phyloP scores from a whole-genome alignment of 1,284 basidiomycete genomes.

The Termitomyces sp. region DNA sequence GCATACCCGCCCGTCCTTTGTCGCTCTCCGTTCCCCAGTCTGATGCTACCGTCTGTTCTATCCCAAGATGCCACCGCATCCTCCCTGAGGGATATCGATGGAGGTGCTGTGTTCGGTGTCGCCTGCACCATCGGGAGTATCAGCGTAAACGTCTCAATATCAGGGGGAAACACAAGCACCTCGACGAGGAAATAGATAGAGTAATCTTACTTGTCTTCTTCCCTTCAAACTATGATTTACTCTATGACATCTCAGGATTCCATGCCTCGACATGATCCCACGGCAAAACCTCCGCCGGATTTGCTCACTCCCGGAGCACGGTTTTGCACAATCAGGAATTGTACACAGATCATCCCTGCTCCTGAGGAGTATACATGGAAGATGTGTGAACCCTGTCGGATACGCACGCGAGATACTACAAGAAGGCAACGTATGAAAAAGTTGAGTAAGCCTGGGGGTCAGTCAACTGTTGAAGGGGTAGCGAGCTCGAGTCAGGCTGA shows the following conservation, averaged over 20 bases:
- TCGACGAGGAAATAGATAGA: constrained; percentile 7
- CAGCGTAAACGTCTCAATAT: constrained; percentile 17
- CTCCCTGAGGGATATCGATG: constrained; percentile 25
- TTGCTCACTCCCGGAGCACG: constrained; percentile 16
- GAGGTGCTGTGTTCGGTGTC: constrained; percentile 33
- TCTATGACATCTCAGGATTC: not conserved
- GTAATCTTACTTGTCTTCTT: not conserved
- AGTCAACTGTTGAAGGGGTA: too few relatives aligned
- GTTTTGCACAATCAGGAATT: constrained; percentile 16
- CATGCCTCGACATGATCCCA: not conserved
- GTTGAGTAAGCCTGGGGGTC: not conserved
- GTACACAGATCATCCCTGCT: constrained; percentile 16
- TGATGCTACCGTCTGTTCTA: constrained; percentile 15
- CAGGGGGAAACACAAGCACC: constrained; percentile 7
- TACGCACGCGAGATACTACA: constrained; percentile 6
- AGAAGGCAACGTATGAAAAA: constrained; percentile 1
- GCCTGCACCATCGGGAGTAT: constrained; percentile 26
- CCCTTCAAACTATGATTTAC: not conserved
- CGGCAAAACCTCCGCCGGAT: not conserved
- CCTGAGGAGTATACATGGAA: constrained; percentile 17
- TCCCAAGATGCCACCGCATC: constrained; percentile 21
- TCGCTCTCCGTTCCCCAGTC: not conserved
- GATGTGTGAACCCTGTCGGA: constrained; percentile 18
- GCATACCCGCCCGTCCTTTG: constrained; percentile 14
- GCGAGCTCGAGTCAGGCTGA: not conserved